Conservation (phyloP, 805 yeast genomes). For the Wickerhamiella cacticola region DNA sequence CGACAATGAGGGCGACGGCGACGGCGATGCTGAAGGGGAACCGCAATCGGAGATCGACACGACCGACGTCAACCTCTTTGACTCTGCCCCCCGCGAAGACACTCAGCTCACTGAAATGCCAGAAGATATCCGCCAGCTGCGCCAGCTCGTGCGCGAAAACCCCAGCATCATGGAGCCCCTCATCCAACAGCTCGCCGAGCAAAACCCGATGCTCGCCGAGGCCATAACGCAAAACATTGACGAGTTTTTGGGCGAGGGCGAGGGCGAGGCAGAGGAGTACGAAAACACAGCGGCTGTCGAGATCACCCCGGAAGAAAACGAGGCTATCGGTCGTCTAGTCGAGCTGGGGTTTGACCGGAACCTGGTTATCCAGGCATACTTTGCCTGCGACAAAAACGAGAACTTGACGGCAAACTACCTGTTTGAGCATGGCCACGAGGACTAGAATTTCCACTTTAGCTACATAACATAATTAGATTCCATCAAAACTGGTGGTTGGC, state of each 20-base stretch:
- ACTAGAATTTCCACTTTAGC: not conserved
- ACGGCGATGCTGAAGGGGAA: slow-evolving; percentile 7
- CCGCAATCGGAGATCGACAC: slow-evolving; percentile 11
- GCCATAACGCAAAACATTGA: slow-evolving; percentile 35
- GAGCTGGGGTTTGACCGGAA: slow-evolving; percentile 87
- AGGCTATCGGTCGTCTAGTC: slow-evolving; percentile 78
- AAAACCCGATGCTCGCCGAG: slow-evolving; percentile 76
- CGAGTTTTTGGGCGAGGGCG: slow-evolving; percentile 17
- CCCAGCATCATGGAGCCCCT: slow-evolving; percentile 82
- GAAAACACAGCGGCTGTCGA: slow-evolving; percentile 39
- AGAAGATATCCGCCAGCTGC: slow-evolving; percentile 43
- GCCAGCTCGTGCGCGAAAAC: slow-evolving; percentile 68
- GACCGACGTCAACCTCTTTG: slow-evolving; percentile 32
- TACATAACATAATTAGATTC: not conserved
- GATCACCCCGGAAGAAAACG: slow-evolving; percentile 72
- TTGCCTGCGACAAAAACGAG: slow-evolving; percentile 97
- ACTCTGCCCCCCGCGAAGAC: slow-evolving; percentile 13
- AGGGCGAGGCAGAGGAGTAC: slow-evolving; percentile 32
- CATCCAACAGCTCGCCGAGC: slow-evolving; percentile 64
- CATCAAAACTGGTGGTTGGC: not conserved
- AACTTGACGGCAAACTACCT: slow-evolving; percentile 90
- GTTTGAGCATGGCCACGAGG: slow-evolving; percentile 37
- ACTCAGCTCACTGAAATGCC: slow-evolving; percentile 20
- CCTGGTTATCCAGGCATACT: slow-evolving; percentile 80
- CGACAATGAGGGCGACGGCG: slow-evolving; percentile 7